Evolutionary conservation across 805 yeast genomes (phyloP), one percentile per base, ranked within the genome.

Genomic region (Dipodascus albidus): DNA sequence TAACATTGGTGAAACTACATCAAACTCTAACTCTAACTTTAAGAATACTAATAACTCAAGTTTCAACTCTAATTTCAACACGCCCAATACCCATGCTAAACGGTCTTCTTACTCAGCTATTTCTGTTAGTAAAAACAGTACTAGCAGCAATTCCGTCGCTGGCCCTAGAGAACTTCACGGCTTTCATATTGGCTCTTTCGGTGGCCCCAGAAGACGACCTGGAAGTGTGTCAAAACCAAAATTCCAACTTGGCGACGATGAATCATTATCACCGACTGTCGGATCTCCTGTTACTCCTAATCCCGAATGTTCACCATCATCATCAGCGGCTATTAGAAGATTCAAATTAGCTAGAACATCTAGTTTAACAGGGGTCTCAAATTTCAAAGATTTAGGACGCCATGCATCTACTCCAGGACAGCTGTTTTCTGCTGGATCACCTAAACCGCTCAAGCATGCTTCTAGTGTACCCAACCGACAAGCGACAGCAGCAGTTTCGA

Each of bases 141-240:
- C 20, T 3, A 38, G 44, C n/a, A 38, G 44, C 20, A 38, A 14
- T 14, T 38, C 44, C 6, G 44, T 38, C 17, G 44, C 44, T 4
- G 44, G 44, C 20, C 44, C 44, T 6, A 38, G 44, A 38, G 44
- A 38, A 14, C 17, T 38, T 17, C 44, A 38, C 15, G 44, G 44
- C 44, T 38, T 38, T 17, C 44, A 38, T 38, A 38, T 38, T 38
- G 44, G 44, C 44, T 38, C 44, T 19, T 38, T 38, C n/a, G 44
- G 44, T 14, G 44, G 44, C 20, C 44, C 44, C n/a, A 4, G 44
- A 38, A 17, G 17, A 14, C 17, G 20, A 3, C 44, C 44, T 3
- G 44, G 44, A 17, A n/a, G 20, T 14, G 15, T 14, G 6, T n/a
- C 20, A n/a, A 38, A 38, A 17, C 44, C 44, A 4, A 38, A 38